Conservation (phyloP, 345 rosid genomes). For the Eutrema heterophyllum region DNA sequence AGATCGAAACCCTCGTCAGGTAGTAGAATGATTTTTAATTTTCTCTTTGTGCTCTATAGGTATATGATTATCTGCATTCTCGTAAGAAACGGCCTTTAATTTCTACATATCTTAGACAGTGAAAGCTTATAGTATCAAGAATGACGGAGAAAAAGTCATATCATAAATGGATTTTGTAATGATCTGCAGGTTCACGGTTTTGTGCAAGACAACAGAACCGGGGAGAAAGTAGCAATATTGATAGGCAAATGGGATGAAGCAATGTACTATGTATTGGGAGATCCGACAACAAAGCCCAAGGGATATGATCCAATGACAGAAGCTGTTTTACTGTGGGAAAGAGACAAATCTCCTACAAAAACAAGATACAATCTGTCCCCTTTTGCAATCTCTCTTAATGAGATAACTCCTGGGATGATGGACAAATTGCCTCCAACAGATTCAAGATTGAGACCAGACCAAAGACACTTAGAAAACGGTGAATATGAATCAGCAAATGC, state of each 20-base stretch:
- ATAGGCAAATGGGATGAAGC: constrained; percentile 99
- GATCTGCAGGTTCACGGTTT: constrained; percentile 84
- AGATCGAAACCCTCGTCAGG: constrained; percentile 99
- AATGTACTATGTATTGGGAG: constrained; percentile 89
- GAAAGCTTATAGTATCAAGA: background rate
- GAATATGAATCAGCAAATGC: constrained; percentile 94
- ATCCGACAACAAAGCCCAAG: constrained; percentile 82
- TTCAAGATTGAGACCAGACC: constrained; percentile 97
- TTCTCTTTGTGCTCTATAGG: background rate
- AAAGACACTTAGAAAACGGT: constrained; percentile 88
- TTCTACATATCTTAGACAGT: background rate
- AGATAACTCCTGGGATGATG: constrained; percentile 64
- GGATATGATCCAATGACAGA: constrained; percentile 98
- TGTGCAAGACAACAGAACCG: constrained; percentile 91
- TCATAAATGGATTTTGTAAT: background rate
- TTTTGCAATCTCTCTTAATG: constrained; percentile 89
- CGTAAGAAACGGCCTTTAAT: background rate
- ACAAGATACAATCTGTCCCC: constrained; percentile 95
- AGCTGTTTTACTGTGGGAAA: constrained; percentile 92
- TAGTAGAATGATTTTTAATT: constrained; percentile 8
- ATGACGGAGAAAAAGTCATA: background rate
- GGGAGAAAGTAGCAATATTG: constrained; percentile 94
- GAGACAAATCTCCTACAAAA: constrained; percentile 64
- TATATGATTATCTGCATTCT: background rate
- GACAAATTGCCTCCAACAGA: constrained; percentile 93